A percentile compares a stretch with the other conserved stretches of the same genome.
phyloP scores from a whole-genome alignment of 2,329 filamentous ascomycete genomes.

The Fusarium paranaense region DNA sequence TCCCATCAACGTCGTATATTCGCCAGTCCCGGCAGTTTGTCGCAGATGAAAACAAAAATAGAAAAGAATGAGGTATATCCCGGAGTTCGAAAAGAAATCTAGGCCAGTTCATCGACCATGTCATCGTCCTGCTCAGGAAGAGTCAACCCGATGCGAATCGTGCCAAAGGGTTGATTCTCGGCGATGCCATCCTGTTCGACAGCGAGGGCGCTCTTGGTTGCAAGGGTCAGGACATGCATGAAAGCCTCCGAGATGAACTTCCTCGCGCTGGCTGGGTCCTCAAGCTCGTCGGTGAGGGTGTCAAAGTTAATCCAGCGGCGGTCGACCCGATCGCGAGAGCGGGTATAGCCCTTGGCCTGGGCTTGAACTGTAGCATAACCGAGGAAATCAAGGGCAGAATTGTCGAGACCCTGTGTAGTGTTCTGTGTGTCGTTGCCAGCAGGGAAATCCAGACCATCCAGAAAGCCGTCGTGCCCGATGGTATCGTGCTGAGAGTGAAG shows the following conservation, averaged over 20 bases:
- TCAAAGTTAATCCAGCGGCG: constrained; percentile 73
- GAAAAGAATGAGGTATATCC: background rate
- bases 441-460: constrained; percentile 30
- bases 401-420: constrained; percentile 55
- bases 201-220: constrained; percentile 71
- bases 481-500: constrained; percentile 47
- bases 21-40: background rate
- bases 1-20: constrained; percentile 5
- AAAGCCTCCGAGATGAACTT: constrained; percentile 80
- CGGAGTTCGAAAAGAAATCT: background rate
- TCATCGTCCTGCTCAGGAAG: constrained; percentile 24
- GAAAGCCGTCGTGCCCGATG: constrained; percentile 41
- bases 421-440: constrained; percentile 45
- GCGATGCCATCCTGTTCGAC: constrained; percentile 68
- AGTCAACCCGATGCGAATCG: constrained; percentile 58
- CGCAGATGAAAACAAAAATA: constrained; percentile 8
- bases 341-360: constrained; percentile 47
- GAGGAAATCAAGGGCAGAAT: constrained; percentile 60
- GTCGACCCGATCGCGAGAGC: constrained; percentile 47
- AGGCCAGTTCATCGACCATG: constrained; percentile 38
- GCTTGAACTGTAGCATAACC: constrained; percentile 54
- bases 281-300: constrained; percentile 74
- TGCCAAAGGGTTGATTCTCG: constrained; percentile 56
- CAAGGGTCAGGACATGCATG: constrained; percentile 78
- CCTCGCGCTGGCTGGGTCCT: constrained; percentile 67